These are phyloP conservation scores for Saccharomyces hybrid DNA, from an alignment of 1,139 yeast species.

Conservation along the genomic window DNA sequence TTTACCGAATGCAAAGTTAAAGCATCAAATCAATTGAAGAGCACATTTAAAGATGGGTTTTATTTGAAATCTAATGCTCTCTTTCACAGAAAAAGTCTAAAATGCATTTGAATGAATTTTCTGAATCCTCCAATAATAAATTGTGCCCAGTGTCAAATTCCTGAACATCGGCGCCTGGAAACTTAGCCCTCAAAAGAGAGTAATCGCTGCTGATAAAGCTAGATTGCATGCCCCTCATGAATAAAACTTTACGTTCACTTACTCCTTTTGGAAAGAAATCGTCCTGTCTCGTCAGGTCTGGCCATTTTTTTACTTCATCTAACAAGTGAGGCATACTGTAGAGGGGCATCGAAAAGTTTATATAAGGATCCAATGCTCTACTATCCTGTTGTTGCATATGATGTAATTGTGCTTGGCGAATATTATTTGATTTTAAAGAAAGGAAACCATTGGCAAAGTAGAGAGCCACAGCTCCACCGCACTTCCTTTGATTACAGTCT, in stretches of 20 bases:
- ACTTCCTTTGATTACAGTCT: constrained; percentile 12
- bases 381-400: constrained; percentile 1
- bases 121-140: constrained; percentile 22
- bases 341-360: constrained; percentile 22
- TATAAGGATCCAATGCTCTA: constrained; percentile 11
- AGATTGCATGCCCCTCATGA: constrained; percentile 23
- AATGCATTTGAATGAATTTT: constrained; percentile 14
- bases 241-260: constrained; percentile 12
- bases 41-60: too few species aligned
- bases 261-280: neutral
- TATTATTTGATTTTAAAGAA: constrained; percentile 14
- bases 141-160: constrained; percentile 26
- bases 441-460: constrained; percentile 29
- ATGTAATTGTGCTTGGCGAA: neutral
- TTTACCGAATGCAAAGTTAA: neutral
- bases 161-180: constrained; percentile 16
- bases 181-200: constrained; percentile 12
- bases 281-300: constrained; percentile 5
- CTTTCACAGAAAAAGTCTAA: constrained; percentile 12
- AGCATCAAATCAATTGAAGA: neutral
- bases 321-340: constrained; percentile 22
- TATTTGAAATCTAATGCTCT: neutral
- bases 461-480: constrained; percentile 13
- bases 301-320: constrained; percentile 23
- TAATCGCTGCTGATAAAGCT: constrained; percentile 17